These are phyloP conservation scores for Colletotrichum abscissum DNA, from an alignment of 2,329 filamentous ascomycete genomes.

Conservation along the genomic window DNA sequence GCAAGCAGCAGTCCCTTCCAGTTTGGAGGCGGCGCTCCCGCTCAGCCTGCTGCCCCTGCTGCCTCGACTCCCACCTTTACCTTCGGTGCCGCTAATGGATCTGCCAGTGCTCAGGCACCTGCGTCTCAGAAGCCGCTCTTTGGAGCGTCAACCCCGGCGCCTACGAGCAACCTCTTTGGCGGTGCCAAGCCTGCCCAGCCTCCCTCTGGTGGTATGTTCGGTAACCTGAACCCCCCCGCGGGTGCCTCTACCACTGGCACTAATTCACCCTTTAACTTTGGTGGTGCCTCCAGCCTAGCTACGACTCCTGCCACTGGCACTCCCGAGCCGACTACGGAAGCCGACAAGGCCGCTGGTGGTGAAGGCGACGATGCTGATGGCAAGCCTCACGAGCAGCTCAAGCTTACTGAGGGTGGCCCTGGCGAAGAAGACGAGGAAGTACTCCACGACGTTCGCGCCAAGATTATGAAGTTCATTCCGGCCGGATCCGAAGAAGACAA, in stretches of 20 bases:
- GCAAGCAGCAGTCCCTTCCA: slow-evolving; percentile 35
- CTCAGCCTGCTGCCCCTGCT: slow-evolving; percentile 24
- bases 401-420: slow-evolving; percentile 73
- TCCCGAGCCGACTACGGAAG: slow-evolving; percentile 63
- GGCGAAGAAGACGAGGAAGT: slow-evolving; percentile 80
- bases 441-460: slow-evolving; percentile 77
- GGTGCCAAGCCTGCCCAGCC: slow-evolving; percentile 37
- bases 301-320: slow-evolving; percentile 70
- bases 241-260: slow-evolving; percentile 58
- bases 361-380: slow-evolving; percentile 60
- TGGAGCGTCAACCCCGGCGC: slow-evolving; percentile 23
- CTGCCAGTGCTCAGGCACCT: slow-evolving; percentile 17
- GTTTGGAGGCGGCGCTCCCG: slow-evolving; percentile 25
- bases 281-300: slow-evolving; percentile 69
- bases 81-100: slow-evolving; percentile 31
- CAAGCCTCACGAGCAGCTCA: slow-evolving; percentile 75
- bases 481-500: slow-evolving; percentile 57
- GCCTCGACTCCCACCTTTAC: slow-evolving; percentile 39
- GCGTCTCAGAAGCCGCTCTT: slow-evolving; percentile 27
- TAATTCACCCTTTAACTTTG: slow-evolving; percentile 67
- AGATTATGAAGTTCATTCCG: slow-evolving; percentile 71
- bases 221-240: slow-evolving; percentile 54
- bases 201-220: slow-evolving; percentile 44
- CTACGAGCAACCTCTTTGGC: slow-evolving; percentile 35
- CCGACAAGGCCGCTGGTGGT: slow-evolving; percentile 42